A percentile compares a stretch with the other conserved stretches of the same genome.
These are phyloP conservation scores for Dactylella cylindrospora DNA, from an alignment of 2,329 filamentous ascomycete genomes.

Conservation along the genomic window DNA sequence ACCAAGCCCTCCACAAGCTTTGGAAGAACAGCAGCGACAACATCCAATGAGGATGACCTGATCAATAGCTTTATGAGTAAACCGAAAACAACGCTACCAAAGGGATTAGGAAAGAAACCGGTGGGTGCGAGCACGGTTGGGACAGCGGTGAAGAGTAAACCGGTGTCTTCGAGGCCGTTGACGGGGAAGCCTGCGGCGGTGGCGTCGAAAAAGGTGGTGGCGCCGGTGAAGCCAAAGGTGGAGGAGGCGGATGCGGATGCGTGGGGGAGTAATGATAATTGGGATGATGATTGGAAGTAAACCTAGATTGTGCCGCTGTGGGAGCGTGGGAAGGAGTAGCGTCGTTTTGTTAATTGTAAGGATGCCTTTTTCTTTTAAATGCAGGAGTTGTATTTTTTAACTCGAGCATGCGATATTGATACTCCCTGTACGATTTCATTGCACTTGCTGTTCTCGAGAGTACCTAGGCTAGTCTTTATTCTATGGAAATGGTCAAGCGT, in stretches of 20 bases:
- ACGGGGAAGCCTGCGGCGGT: slow-evolving; percentile 51
- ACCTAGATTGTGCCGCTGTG: not conserved
- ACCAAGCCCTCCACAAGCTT: slow-evolving; percentile 55
- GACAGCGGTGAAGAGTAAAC: slow-evolving; percentile 53
- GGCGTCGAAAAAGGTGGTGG: slow-evolving; percentile 64
- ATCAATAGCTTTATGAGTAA: slow-evolving; percentile 93
- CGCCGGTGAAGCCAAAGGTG: slow-evolving; percentile 60
- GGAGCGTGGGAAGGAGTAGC: not conserved
- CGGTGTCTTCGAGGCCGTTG: slow-evolving; percentile 49
- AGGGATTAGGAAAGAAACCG: slow-evolving; percentile 71
- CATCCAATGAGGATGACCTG: slow-evolving; percentile 73
- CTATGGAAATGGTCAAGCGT: too few relatives aligned
- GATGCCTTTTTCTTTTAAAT: not conserved
- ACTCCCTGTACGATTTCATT: too few relatives aligned
- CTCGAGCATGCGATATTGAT: too few relatives aligned
- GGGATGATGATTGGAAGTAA: slow-evolving; percentile 46
- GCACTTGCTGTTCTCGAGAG: too few relatives aligned
- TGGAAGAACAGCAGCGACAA: slow-evolving; percentile 49
- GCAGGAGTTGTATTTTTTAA: not conserved
- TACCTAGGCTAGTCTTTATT: too few relatives aligned
- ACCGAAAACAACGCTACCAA: slow-evolving; percentile 76
- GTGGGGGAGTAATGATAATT: slow-evolving; percentile 59
- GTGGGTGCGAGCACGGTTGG: slow-evolving; percentile 51
- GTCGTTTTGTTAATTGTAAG: not conserved
- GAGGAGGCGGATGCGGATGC: slow-evolving; percentile 61